phyloP scores from a whole-genome alignment of 352 stramenopile species.

The Phytophthora fragariae region DNA sequence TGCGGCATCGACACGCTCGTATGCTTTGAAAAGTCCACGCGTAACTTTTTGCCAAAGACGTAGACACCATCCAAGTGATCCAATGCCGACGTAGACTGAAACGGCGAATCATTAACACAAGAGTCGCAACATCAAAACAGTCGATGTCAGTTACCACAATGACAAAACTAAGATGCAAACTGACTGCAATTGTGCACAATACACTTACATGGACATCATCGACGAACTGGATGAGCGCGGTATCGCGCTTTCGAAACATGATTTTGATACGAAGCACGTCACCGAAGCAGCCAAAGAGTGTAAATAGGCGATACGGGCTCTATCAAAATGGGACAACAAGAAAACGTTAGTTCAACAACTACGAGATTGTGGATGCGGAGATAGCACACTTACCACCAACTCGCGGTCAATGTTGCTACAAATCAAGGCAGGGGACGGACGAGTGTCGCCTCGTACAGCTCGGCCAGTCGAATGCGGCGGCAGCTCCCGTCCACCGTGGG shows the following conservation, averaged over 20 bases:
- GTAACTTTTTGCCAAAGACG: constrained; percentile 82
- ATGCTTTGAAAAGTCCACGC: constrained; percentile 88
- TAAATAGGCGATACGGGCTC: constrained; percentile 75
- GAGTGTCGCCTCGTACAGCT: constrained; percentile 61
- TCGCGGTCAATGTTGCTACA: constrained; percentile 84
- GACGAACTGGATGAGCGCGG: constrained; percentile 81
- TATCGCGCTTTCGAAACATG: constrained; percentile 89
- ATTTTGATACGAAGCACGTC: constrained; percentile 88
- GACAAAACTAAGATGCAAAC: not conserved
- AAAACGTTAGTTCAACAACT: not conserved
- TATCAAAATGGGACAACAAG: constrained; percentile 30
- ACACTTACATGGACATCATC: constrained; percentile 75
- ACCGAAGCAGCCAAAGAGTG: constrained; percentile 86
- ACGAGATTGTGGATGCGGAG: not conserved
- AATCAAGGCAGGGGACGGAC: constrained; percentile 76
- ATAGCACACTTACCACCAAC: constrained; percentile 54
- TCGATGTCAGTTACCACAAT: constrained; percentile 16
- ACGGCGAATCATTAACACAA: not conserved
- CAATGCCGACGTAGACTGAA: constrained; percentile 75
- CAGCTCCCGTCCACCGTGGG: constrained; percentile 30
- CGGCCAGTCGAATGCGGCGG: constrained; percentile 72
- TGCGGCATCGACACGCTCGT: constrained; percentile 83
- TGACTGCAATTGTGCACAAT: not conserved
- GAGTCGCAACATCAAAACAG: constrained; percentile 1
- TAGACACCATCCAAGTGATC: constrained; percentile 78